Evolutionary conservation across 2,329 filamentous ascomycete species (phyloP).

Genomic region (Aspergillus aculeatus): DNA sequence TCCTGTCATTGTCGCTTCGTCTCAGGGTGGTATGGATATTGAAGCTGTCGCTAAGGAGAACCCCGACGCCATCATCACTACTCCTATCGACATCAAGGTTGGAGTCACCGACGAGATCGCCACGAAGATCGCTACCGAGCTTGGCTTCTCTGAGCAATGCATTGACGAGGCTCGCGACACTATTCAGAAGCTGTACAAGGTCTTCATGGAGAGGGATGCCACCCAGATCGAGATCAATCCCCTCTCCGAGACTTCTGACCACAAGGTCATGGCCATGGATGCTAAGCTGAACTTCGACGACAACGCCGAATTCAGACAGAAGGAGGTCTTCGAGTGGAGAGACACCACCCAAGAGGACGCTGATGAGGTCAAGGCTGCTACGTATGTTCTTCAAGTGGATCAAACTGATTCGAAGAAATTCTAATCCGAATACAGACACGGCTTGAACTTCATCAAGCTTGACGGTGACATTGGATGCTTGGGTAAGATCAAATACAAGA

Average conservation of each 20-base stretch:
- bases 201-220: slow-evolving; percentile 97
- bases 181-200: slow-evolving; percentile 98
- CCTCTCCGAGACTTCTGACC: slow-evolving; percentile 94
- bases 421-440: slow-evolving; percentile 46
- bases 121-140: slow-evolving; percentile 79
- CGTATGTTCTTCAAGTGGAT: slow-evolving; percentile 54
- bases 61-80: slow-evolving; percentile 93
- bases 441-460: slow-evolving; percentile 99
- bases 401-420: background rate
- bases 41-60: slow-evolving; percentile 97
- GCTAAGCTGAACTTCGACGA: slow-evolving; percentile 99
- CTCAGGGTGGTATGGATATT: slow-evolving; percentile 99
- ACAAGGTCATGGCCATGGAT: slow-evolving; percentile 98
- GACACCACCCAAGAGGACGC: slow-evolving; percentile 94
- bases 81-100: slow-evolving; percentile 86
- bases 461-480: slow-evolving; percentile 99
- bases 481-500: slow-evolving; percentile 30
- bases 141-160: slow-evolving; percentile 98
- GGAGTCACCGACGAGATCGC: slow-evolving; percentile 97
- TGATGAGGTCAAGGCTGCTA: slow-evolving; percentile 93
- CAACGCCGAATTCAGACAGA: slow-evolving; percentile 97
- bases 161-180: slow-evolving; percentile 92
- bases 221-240: slow-evolving; percentile 99
- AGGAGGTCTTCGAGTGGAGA: slow-evolving; percentile 92
- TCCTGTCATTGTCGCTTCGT: slow-evolving; percentile 95